Conservation (phyloP, 257 asterid genomes). For the Salvia rosmarinus region DNA sequence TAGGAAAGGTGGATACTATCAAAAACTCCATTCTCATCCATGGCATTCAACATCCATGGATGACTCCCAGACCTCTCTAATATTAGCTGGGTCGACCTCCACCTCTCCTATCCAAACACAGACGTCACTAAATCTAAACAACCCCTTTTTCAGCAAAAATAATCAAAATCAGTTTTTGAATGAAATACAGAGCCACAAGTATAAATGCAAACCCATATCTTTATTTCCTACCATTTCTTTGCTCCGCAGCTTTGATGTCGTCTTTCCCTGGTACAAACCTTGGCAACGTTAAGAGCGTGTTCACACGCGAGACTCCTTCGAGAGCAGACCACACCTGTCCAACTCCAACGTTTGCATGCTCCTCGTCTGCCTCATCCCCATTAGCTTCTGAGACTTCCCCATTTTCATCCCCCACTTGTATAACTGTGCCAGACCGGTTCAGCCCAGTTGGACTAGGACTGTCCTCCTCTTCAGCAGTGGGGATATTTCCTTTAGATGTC, state of each 20-base stretch:
- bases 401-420: slow-evolving; percentile 34
- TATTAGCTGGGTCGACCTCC: slow-evolving; percentile 51
- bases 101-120: slow-evolving; percentile 39
- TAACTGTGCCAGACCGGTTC: slow-evolving; percentile 42
- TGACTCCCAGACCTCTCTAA: slow-evolving; percentile 62
- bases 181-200: slow-evolving; percentile 5
- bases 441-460: slow-evolving; percentile 34
- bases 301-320: slow-evolving; percentile 74
- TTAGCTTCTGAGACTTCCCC: slow-evolving; percentile 42
- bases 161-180: slow-evolving; percentile 24
- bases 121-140: slow-evolving; percentile 28
- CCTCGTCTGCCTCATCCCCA: slow-evolving; percentile 50
- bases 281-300: slow-evolving; percentile 73
- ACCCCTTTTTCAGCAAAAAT: slow-evolving; percentile 23
- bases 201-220: slow-evolving; percentile 29
- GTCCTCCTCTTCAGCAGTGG: slow-evolving; percentile 35
- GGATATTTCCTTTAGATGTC: slow-evolving; percentile 44
- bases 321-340: slow-evolving; percentile 76
- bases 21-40: slow-evolving; percentile 59
- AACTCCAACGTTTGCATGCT: slow-evolving; percentile 33
- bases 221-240: slow-evolving; percentile 47
- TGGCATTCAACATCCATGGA: slow-evolving; percentile 28
- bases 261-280: slow-evolving; percentile 65
- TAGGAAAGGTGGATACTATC: slow-evolving; percentile 46
- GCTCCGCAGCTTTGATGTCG: slow-evolving; percentile 48